A percentile compares a stretch with the other conserved stretches of the same genome.
These are phyloP conservation scores for Pichia gijzeniarum DNA, from an alignment of 805 yeast genomes.

Conservation along the genomic window DNA sequence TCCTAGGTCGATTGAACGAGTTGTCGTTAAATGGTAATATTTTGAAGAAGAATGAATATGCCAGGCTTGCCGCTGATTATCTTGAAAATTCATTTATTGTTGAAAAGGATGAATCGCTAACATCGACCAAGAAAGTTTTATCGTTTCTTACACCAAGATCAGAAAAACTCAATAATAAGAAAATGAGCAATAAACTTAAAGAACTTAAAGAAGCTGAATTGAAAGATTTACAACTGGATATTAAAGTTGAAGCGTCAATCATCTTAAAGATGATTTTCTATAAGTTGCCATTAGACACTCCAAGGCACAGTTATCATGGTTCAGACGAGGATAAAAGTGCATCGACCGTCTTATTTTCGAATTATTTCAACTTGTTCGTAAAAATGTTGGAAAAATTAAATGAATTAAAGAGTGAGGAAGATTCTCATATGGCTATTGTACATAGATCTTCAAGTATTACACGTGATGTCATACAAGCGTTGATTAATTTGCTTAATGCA, in stretches of 20 bases:
- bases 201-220: slow-evolving; percentile 22
- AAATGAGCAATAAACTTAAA: slow-evolving; percentile 11
- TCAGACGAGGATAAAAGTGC: slow-evolving; percentile 22
- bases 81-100: slow-evolving; percentile 31
- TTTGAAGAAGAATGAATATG: slow-evolving; percentile 27
- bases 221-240: slow-evolving; percentile 26
- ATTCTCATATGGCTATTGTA: slow-evolving; percentile 23
- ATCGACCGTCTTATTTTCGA: slow-evolving; percentile 54
- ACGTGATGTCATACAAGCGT: slow-evolving; percentile 56
- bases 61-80: slow-evolving; percentile 30
- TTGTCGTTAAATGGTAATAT: slow-evolving; percentile 27
- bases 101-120: slow-evolving; percentile 9
- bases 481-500: slow-evolving; percentile 63
- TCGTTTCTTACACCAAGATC: not conserved
- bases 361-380: slow-evolving; percentile 58
- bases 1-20: slow-evolving; percentile 23
- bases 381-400: slow-evolving; percentile 44
- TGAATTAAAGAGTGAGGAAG: slow-evolving; percentile 9
- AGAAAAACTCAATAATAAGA: not conserved
- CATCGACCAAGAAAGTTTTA: slow-evolving; percentile 1
- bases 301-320: slow-evolving; percentile 37
- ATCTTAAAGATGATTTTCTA: slow-evolving; percentile 51
- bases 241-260: slow-evolving; percentile 46
- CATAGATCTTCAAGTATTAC: slow-evolving; percentile 53
- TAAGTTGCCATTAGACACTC: slow-evolving; percentile 53